These are phyloP conservation scores for Pistacia integerrima DNA, from an alignment of 345 rosid genomes.

Conservation along the genomic window DNA sequence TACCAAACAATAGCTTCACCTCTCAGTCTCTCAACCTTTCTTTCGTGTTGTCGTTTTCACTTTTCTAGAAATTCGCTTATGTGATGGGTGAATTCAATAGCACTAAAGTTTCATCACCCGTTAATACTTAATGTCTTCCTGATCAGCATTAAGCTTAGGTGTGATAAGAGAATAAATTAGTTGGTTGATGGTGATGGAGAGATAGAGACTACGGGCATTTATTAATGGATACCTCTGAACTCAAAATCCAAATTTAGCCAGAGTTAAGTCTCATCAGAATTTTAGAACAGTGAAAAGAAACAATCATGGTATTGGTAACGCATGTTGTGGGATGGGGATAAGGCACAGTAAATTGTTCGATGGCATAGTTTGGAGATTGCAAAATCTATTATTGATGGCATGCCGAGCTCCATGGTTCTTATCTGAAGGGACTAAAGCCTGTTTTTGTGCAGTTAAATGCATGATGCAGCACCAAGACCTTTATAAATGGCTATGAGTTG, in stretches of 20 bases:
- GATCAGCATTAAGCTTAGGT: background rate
- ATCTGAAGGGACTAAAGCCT: constrained; percentile 27
- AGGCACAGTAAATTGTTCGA: background rate
- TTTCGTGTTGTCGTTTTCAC: background rate
- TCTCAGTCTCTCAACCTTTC: background rate
- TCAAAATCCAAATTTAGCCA: background rate
- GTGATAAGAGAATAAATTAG: background rate
- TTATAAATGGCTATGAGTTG: constrained; percentile 21
- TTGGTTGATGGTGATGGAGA: background rate
- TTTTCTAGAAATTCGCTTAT: constrained; percentile 4
- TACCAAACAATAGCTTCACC: background rate
- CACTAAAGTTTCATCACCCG: background rate
- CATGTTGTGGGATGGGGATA: background rate
- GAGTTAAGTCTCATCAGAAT: background rate
- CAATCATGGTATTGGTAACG: background rate
- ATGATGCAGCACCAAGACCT: constrained; percentile 27
- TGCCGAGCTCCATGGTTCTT: constrained; percentile 21
- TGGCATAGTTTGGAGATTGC: constrained; percentile 18
- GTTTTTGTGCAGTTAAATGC: constrained; percentile 1
- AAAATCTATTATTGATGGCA: constrained; percentile 29
- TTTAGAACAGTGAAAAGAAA: background rate
- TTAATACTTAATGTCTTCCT: background rate
- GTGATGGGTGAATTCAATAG: background rate
- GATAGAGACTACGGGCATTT: background rate
- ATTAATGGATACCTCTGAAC: background rate